Base-by-base conservation (phyloP, 83 land plant species). In the Thuja plicata region DNA sequence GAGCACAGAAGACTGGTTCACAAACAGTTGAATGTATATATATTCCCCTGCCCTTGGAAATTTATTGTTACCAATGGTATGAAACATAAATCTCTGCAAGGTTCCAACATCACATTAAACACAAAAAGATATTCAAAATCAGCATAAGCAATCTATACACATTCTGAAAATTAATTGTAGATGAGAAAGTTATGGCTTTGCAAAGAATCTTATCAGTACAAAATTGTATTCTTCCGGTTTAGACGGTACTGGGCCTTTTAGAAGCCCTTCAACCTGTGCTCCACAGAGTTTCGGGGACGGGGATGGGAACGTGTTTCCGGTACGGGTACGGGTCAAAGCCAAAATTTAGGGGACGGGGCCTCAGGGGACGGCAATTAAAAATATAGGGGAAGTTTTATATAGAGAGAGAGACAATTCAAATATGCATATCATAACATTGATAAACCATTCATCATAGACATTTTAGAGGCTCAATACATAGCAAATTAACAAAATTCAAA, bases 41-140 rank as follows among this genome's bases (percentile, higher is more conserved):
- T 48, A 84, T 48, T 50, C 32, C 37, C 21, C 54, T 30, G 13
- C 57, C 19, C 1, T 12, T 52, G 40, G 57, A 52, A 19, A 19
- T 1, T 1, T 52, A 15, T 84, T 84, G 32, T 34, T 19, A 84
- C 15, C 8, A 38, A 15, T 52, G 40, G 6, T 17, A 34, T 84
- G 62, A 52, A 83, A 32, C 21, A 34, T 34, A 84, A 84, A 84
- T 34, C 21, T 52, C 60, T 50, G 7, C 40, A 84, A 50, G 21
- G 32, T 52, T 84, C 60, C 32, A 84, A 84, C 52, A 50, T 84
- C 86, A 84, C 40, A 84, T 15, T 37, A 40, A 79, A 38, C 27
- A 17, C 2, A 2, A 35, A 9, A 79, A 38, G 41, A 38, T 79
- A 79, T 79, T 16, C 27, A 79, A 34, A 79, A 24, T 37, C 21